Percentiles rank a stretch among this genome's conserved stretches.
phyloP scores from a whole-genome alignment of 2,329 filamentous ascomycete genomes.

The Penicillium sp. region DNA sequence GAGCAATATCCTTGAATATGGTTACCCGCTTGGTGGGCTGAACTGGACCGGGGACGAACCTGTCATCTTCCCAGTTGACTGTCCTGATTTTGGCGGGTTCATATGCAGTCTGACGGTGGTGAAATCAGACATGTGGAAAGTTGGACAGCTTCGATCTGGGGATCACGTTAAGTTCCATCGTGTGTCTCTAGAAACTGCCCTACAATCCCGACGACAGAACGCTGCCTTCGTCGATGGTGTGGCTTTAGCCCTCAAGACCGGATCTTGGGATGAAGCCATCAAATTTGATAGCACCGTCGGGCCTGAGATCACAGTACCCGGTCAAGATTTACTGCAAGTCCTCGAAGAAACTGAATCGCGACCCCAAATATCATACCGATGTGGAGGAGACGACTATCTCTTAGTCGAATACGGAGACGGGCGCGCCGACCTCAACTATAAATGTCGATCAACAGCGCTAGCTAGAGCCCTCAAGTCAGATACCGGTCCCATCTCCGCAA shows the following conservation, averaged over 20 bases:
- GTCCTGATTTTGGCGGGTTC: slow-evolving; percentile 63
- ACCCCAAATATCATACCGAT: slow-evolving; percentile 27
- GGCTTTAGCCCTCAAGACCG: not conserved
- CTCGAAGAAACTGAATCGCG: not conserved
- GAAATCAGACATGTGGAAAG: slow-evolving; percentile 60
- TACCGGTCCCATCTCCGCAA: not conserved
- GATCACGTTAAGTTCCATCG: slow-evolving; percentile 54
- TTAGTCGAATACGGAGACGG: slow-evolving; percentile 61
- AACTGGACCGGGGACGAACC: slow-evolving; percentile 2
- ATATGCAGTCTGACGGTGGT: slow-evolving; percentile 58
- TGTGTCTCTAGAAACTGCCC: slow-evolving; percentile 55
- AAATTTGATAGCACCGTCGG: not conserved
- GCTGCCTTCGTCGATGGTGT: not conserved
- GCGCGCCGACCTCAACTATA: slow-evolving; percentile 58
- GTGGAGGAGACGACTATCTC: slow-evolving; percentile 51
- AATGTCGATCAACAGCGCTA: slow-evolving; percentile 56
- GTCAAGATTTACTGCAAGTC: not conserved
- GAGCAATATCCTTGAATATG: slow-evolving; percentile 60
- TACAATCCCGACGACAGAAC: slow-evolving; percentile 25
- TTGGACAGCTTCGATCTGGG: slow-evolving; percentile 63
- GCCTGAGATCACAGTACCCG: not conserved
- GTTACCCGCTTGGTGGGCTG: slow-evolving; percentile 41
- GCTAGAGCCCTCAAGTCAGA: slow-evolving; percentile 37
- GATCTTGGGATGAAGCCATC: not conserved
- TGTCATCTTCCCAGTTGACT: slow-evolving; percentile 58